Percentiles rank a stretch among this genome's conserved stretches.
Evolutionary conservation across 1,284 basidiomycete species (phyloP).

Genomic region (Leccinum subrobustum): DNA sequence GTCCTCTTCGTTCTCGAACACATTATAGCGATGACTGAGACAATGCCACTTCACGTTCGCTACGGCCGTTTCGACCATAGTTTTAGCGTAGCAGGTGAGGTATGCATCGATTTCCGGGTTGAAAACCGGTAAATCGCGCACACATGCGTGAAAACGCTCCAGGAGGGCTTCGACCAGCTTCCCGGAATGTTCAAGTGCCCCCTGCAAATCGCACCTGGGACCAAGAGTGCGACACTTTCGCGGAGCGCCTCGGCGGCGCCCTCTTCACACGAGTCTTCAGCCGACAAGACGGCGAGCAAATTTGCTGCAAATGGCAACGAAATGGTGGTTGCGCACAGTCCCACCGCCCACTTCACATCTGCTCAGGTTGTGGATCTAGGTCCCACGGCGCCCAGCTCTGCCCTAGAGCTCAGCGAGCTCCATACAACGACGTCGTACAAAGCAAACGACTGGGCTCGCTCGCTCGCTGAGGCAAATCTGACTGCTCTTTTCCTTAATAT

Average conservation of each 20-base stretch:
- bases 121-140: too few relatives aligned
- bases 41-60: too few relatives aligned
- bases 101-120: too few relatives aligned
- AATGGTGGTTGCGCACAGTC: neutral
- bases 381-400: constrained; percentile 29
- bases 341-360: constrained; percentile 17
- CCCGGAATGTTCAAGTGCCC: too few relatives aligned
- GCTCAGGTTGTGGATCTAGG: constrained; percentile 24
- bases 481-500: too few relatives aligned
- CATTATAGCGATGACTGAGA: too few relatives aligned
- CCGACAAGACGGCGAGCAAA: neutral
- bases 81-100: too few relatives aligned
- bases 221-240: neutral
- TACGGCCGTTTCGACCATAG: too few relatives aligned
- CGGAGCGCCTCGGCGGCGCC: neutral
- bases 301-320: constrained; percentile 6
- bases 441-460: constrained; percentile 20
- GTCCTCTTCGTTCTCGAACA: too few relatives aligned
- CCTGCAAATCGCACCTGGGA: constrained; percentile 2
- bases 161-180: too few relatives aligned
- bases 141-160: too few relatives aligned
- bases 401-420: constrained; percentile 23
- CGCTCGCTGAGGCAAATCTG: too few relatives aligned
- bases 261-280: neutral
- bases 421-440: constrained; percentile 27